Base-by-base conservation (phyloP, 257 asterid genomes). In the Agastache rugosa region DNA sequence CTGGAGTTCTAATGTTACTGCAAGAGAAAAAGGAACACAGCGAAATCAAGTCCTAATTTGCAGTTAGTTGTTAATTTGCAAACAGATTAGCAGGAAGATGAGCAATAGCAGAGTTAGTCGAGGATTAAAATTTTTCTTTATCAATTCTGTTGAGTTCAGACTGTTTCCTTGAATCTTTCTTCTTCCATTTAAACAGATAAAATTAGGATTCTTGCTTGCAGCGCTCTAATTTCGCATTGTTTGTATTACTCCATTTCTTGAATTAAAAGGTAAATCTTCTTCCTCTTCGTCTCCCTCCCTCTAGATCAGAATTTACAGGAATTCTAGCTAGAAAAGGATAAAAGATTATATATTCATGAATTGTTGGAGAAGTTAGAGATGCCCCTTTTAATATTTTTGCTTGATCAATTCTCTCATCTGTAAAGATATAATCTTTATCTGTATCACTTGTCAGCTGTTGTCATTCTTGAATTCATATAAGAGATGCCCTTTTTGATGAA, bases 181-280 rank as follows among this genome's bases (percentile, higher is more conserved):
- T 22, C 59, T 15, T 15, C 9, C 22, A 48, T 61, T 29, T 0
- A 1, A 39, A 35, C 59, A 17, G 6, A 17, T 1, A 20, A 31
- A 47, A 3, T 31, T 4, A 48, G 22, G 22, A 25, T 64, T 31
- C 1, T 25, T 25, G 51, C 66, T 4, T 64, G 23, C 25, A 25
- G 34, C 79, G 70, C 77, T 74, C 44, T 51, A 2, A 37, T n/a
- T 39, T 67, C 25, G 17, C 34, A 54, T 12, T 25, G 77, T 67
- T 47, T 56, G 11, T 17, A 65, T 48, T 34, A 6, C 42, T 27
- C 42, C 42, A 37, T 37, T 37, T 37, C 42, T 37, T 37, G 25
- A 27, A 20, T 60, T 45, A 5, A 15, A 65, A 81, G 82, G 83
- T 70, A 4, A 70, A 65, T 69, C 55, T 5, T 67, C 77, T 74